Evolutionary conservation across 106 monocot species (phyloP), one percentile per base, ranked within the genome.

Genomic region (Gastrodia elata): DNA sequence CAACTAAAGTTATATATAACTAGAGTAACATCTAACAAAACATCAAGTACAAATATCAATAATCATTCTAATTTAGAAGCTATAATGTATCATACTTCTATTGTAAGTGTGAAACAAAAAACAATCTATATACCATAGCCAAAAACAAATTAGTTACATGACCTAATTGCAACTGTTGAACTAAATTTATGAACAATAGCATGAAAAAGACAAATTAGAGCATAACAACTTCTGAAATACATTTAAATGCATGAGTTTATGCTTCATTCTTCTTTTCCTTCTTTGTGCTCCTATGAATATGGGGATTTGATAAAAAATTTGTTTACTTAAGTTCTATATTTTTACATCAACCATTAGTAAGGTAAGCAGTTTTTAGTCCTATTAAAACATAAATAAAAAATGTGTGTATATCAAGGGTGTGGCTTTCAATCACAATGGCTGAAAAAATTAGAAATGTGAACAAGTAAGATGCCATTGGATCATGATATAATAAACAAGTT

Each of bases 401-500:
- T 6, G 0, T 59, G 28, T 25, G 59, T 27, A 26, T n/a, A 33
- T 13, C 0, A 65, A 0, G 25, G 65, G 65, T 65, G 35, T 36
- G 34, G 13, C 36, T 65, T 16, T 65, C 65, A 65, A 36, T 65
- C 65, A 15, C 36, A 25, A 65, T 65, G 65, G 36, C 35, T 36
- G 25, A 65, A 59, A 28, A 59, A 2, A 59, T 59, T 36, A 35
- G 65, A 33, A 20, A 65, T 33, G 35, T 65, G 35, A 65, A 65
- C 36, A 65, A 65, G 36, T 2, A 65, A 65, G 18, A 65, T 65
- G n/a, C 20, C 1, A 0, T 15, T 65, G 65, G 18, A 35, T 36
- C 20, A 65, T 36, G 36, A 80, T 39, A 74, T 74, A n/a, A n/a
- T n/a, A 71, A 77, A 33, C 59, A 77, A 71, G 39, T 70, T 75